Evolutionary conservation across 2,329 filamentous ascomycete genomes (phyloP).

Genomic region (Fusarium sp.): DNA sequence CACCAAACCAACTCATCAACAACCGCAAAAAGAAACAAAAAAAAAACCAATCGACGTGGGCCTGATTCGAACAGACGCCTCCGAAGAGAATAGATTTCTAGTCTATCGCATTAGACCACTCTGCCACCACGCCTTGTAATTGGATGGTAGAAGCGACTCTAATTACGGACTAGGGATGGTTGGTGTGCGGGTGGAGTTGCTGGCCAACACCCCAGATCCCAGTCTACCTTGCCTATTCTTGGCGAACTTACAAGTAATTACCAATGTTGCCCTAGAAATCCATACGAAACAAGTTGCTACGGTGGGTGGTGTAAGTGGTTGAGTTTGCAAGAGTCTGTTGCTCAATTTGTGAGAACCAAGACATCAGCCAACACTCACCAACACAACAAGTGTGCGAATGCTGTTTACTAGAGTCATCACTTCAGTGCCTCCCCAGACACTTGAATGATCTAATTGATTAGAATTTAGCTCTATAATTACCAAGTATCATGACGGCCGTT

Average conservation of each 20-base stretch:
- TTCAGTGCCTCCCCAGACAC: neutral
- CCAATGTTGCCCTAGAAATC: neutral
- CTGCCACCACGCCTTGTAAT: slow-evolving; percentile 33
- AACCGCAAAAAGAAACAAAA: neutral
- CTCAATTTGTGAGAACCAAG: neutral
- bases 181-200: neutral
- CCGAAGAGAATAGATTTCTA: slow-evolving; percentile 37
- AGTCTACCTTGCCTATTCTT: neutral
- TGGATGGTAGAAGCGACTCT: neutral
- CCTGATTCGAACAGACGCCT: slow-evolving; percentile 37
- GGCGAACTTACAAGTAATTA: neutral
- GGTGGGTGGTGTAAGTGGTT: neutral
- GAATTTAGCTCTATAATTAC: too few species aligned
- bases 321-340: neutral
- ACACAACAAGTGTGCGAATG: neutral
- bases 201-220: neutral
- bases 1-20: neutral
- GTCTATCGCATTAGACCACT: slow-evolving; percentile 38
- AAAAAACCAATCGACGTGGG: slow-evolving; percentile 21
- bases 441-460: too few species aligned
- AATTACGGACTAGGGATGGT: neutral
- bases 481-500: too few species aligned
- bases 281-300: neutral
- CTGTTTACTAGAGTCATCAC: neutral
- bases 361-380: neutral